Conservation (phyloP, 768 basidiomycete species). For the Phanerodontia chrysosporium region DNA sequence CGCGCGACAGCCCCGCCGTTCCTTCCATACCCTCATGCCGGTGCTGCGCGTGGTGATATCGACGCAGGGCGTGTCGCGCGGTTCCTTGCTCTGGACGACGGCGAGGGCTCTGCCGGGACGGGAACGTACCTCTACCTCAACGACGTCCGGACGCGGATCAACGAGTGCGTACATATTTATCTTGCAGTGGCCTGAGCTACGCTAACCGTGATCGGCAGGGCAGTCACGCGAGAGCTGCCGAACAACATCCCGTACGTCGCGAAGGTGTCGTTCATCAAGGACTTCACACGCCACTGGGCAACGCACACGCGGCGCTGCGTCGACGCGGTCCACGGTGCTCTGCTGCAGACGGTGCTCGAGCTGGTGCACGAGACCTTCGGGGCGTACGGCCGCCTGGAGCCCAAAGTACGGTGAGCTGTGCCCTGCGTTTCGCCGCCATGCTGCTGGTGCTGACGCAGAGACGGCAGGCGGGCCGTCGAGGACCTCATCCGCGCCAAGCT, state of each 20-base stretch:
- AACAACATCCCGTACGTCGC: conserved; percentile 40
- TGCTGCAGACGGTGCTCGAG: conserved; percentile 26
- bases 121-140: conserved; percentile 26
- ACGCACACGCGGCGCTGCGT: conserved; percentile 31
- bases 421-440: background rate
- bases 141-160: conserved; percentile 32
- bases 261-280: conserved; percentile 34
- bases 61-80: conserved; percentile 16
- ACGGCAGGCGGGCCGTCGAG: conserved; percentile 8
- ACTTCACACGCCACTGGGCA: conserved; percentile 36
- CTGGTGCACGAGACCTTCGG: conserved; percentile 35
- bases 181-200: background rate
- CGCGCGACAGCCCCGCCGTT: conserved; percentile 39
- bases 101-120: background rate
- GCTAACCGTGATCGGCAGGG: conserved; percentile 23
- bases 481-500: conserved; percentile 13
- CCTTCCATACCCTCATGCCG: conserved; percentile 17
- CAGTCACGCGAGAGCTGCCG: conserved; percentile 41
- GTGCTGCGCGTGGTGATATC: conserved; percentile 14
- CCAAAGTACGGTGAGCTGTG: conserved; percentile 31
- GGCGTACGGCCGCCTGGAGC: conserved; percentile 33
- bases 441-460: background rate
- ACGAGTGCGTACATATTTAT: conserved; percentile 23
- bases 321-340: conserved; percentile 27
- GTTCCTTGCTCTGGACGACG: conserved; percentile 42